Base-by-base conservation (phyloP, 2,329 filamentous ascomycete species). In the Diplodia scrobiculata region DNA sequence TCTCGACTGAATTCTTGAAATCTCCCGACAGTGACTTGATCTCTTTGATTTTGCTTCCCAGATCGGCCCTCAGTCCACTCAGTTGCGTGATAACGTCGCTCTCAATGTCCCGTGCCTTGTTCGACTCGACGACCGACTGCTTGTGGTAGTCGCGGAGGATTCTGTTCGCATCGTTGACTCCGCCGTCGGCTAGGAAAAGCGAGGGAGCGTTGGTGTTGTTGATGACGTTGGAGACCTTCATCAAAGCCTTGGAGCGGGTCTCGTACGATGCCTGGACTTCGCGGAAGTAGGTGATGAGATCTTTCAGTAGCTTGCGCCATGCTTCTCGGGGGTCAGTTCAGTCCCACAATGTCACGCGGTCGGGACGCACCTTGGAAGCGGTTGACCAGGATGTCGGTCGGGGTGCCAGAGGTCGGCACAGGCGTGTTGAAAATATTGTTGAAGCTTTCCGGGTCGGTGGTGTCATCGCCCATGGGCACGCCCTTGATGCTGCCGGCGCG, bases 31-130 rank as follows among this genome's bases (percentile, higher is more conserved):
- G 82, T 70, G 88, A 89, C 80, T 96, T 97, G 81, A 99, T 99
- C 79, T 99, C 95, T 79, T 98, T 99, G 78, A 96, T 96, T 81
- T 99, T 99, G 76, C 96, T 92, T 68, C 90, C 90, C 19, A 99
- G 82, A 77, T 99, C 95, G 73, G 88, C 93, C 67, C 95, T 84
- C 64, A 99, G 81, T 0, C 92, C 92, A 1, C 89, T 92, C 66
- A 99, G 82, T 63, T 94, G 92, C 60, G 91, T 83, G 69, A 98
- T 92, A 54, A 99, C 92, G 74, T 98, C 94, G 68, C 89, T 88
- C 75, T 98, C 92, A 66, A 97, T 93, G 69, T 97, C 92, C 66
- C 86, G 89, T 2, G 94, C 92, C 79, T 97, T 97, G 78, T 89
- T 92, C 14, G 92, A 87, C 75, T 97, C 95, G 3, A 84, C 74